Evolutionary conservation across 352 stramenopile genomes (phyloP), one percentile per base, ranked within the genome.

Genomic region (Pythium insidiosum): DNA sequence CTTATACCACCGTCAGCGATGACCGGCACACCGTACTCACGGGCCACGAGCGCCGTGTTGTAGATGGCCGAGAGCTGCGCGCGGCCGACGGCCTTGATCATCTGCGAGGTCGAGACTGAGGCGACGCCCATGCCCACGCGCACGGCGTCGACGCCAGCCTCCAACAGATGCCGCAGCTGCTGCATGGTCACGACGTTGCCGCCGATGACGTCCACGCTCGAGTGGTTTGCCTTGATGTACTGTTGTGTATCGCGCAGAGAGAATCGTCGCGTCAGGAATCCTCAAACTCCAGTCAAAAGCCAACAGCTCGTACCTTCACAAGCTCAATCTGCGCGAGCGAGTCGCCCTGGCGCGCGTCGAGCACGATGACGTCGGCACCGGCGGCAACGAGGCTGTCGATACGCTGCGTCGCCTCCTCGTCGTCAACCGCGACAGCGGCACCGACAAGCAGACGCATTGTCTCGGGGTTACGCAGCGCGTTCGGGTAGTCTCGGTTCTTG

Each of bases 31-130:
- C 94, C 95, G 64, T 95, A 96, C 61, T 95, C 92, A 22, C 82
- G 67, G 2, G 94, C 93, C 52, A 98, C 70, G 31, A 89, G 84
- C 7, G 93, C 74, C 6, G 97, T 96, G 73, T 98, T 96, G 78
- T 98, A 99, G 35, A 99, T 97, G 19, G 96, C 94, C 26, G 95
- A 98, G 15, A 96, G 90, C 68, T 99, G 96, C 4, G 95, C 96
- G 44, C 96, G 88, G 15, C 96, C 96, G 15, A 98, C 95, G 36
- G 96, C 96, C 68, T 96, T 97, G 36, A 99, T 83, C 73, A 99
- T 97, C 72, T 99, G 97, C 29, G 96, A 99, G 15, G 97, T 99
- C 56, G 96, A 99, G 49, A 99, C 98, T 12, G 91, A 98, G 29
- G 95, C 97, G 11, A 98, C 95, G 50, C 97, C 97, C 97, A 99